Base-by-base conservation (phyloP, 2,329 filamentous ascomycete species). In the Macroventuria anomochaeta region DNA sequence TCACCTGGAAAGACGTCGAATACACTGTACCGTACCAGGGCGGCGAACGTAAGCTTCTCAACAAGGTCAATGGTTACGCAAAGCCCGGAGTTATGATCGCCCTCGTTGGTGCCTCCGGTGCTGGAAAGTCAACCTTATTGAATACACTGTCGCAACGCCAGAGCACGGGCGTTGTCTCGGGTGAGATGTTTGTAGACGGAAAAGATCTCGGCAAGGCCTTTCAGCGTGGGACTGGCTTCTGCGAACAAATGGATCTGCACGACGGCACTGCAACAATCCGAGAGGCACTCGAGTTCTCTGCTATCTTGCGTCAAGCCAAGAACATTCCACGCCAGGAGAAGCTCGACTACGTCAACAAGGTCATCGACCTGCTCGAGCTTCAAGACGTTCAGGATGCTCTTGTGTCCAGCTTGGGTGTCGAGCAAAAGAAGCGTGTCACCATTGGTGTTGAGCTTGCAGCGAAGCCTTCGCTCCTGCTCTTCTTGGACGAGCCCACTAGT, bases 1-100 rank as follows among this genome's bases (percentile, higher is more conserved):
- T 75, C 54, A 75, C 73, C 1, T 75, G 71, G 71, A 68, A 72
- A 20, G 63, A 73, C 47, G 67, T 73, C n/a, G 67, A 87, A 40
- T 93, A 91, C 68, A 89, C 85, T 0, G 88, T 93, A 0, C 88
- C 88, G 0, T 88, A 88, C 56, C 79, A 85, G 34, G 83, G 83
- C 5, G 85, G 85, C 38, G 80, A 85, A 44, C 81, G 83, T 31
- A 82, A 85, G 68, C 78, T 90, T 1, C 77, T 91, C 40, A 88
- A 90, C 65, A 81, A 85, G 5, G 84, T 95, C 54, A 87, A 81
- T 52, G 91, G 91, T 1, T 93, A 90, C 62, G 90, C 86, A 1
- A 92, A 91, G 66, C 91, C 91, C 1, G 90, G 91, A 15, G 76
- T 88, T 15, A 87, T 96, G 83, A 86, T 91, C 36, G 91, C 91